Conservation (phyloP, 225 moss, liverwort and hornwort species). For the Pseudoscleropodium purum region DNA sequence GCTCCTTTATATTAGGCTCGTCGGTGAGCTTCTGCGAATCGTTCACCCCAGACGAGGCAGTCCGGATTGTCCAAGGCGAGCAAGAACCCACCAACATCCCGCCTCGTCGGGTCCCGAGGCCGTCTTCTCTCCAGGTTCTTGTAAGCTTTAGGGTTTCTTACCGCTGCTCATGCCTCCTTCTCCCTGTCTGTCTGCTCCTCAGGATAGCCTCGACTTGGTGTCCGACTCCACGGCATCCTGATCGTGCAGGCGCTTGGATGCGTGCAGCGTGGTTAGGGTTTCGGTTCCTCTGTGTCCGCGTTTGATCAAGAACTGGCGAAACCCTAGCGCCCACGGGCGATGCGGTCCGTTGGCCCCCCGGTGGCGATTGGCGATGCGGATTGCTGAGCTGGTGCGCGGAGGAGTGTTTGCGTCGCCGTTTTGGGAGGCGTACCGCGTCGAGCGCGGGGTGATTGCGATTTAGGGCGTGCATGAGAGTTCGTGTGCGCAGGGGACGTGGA, state of each 20-base stretch:
- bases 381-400: slow-evolving; percentile 4
- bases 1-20: not conserved
- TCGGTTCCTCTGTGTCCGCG: not conserved
- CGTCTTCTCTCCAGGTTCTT: not conserved
- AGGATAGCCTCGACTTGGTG: not conserved
- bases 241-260: not conserved
- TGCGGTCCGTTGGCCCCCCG: not conserved
- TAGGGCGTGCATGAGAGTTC: not conserved
- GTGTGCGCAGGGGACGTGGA: not conserved
- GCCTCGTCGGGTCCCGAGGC: not conserved
- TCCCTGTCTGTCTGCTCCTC: not conserved
- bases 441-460: not conserved
- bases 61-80: not conserved
- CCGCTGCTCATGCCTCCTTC: not conserved
- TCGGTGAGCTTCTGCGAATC: not conserved
- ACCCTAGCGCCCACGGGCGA: slow-evolving; percentile 1
- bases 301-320: slow-evolving; percentile 22
- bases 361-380: slow-evolving; percentile 10
- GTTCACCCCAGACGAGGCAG: not conserved
- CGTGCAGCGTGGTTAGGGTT: slow-evolving; percentile 6
- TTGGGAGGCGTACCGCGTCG: not conserved
- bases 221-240: not conserved
- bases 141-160: slow-evolving; percentile 10
- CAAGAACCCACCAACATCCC: not conserved
- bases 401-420: not conserved